Evolutionary conservation across 257 asterid species (phyloP), one percentile per base, ranked within the genome.

Genomic region (Plantago ovata): DNA sequence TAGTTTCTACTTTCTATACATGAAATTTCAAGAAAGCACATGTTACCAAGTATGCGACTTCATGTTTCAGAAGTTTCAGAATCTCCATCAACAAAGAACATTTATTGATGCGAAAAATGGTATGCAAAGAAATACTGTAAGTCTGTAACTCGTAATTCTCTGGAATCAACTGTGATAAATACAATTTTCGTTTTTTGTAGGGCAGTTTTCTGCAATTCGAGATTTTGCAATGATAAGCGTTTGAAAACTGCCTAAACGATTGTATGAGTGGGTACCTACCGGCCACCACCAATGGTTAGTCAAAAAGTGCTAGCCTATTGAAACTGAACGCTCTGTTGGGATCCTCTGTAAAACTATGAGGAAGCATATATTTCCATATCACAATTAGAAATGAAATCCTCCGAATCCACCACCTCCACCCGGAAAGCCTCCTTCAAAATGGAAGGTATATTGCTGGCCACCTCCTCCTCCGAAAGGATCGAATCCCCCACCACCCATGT

Each of bases 371-470:
- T 39, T 64, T 52, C 13, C 56, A 28, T 15, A 41, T 13, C 0
- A 13, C 52, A 65, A 57, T 81, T 76, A 85, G 67, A 85, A 85
- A 39, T 84, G 81, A 60, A 77, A 80, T 28, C 91, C 94, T 42
- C 85, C 86, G 45, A 88, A 85, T 12, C 79, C 82, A 51, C 66
- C 72, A 10, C 85, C 82, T 5, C 89, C 92, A 48, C 86, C 85
- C 0, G 90, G 90, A 70, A 82, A 87, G 1, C 96, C 96, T 33
- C 96, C 96, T 56, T 83, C 94, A 46, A 85, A 89, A 75, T 86
- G 97, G 75, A 89, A 89, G 20, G 94, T 76, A 58, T 13, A 88
- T 55, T 81, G 90, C 47, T 89, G 94, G 10, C 94, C 96, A 7
- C 95, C 97, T 43, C 84, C 96, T 46, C 84, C 91, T 0, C 86